A percentile compares a stretch with the other conserved stretches of the same genome.
These are phyloP conservation scores for Platanthera guangdongensis DNA, from an alignment of 106 monocot species.

Conservation along the genomic window DNA sequence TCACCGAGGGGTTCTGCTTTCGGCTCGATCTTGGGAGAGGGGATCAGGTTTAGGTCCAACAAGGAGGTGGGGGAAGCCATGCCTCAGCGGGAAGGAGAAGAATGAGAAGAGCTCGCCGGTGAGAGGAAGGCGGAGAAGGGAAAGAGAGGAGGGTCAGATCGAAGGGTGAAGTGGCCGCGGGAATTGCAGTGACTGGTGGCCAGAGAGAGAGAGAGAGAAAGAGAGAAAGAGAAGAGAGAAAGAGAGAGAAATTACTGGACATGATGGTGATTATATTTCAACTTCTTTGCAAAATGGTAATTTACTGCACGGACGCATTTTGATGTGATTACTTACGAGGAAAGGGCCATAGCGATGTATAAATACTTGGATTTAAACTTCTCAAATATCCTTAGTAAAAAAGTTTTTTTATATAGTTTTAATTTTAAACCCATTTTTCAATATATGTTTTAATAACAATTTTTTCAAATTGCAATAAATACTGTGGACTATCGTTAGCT, in stretches of 20 bases:
- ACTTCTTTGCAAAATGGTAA: not conserved
- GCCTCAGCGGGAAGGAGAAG: conserved; percentile 1
- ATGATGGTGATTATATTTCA: not conserved
- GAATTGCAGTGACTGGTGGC: not conserved
- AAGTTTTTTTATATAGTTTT: too few relatives aligned
- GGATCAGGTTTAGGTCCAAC: conserved; percentile 9
- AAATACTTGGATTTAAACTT: too few relatives aligned
- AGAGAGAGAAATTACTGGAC: not conserved
- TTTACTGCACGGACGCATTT: not conserved
- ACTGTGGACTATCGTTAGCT: too few relatives aligned
- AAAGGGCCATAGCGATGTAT: not conserved
- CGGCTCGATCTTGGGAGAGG: conserved; percentile 29
- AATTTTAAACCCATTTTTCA: too few relatives aligned
- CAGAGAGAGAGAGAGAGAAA: conserved; percentile 2
- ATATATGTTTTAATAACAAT: too few relatives aligned
- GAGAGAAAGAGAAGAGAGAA: conserved; percentile 3
- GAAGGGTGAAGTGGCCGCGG: not conserved
- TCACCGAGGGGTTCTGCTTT: conserved; percentile 17
- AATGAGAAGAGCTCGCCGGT: not conserved
- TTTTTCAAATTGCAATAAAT: too few relatives aligned
- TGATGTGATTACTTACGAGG: not conserved
- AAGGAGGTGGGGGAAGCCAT: conserved; percentile 8
- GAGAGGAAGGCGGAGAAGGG: too few relatives aligned
- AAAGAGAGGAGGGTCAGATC: not conserved
- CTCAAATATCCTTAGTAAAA: too few relatives aligned